Evolutionary conservation across 345 rosid species (phyloP), one percentile per base, ranked within the genome.

Genomic region (Eucalyptus caleyi): DNA sequence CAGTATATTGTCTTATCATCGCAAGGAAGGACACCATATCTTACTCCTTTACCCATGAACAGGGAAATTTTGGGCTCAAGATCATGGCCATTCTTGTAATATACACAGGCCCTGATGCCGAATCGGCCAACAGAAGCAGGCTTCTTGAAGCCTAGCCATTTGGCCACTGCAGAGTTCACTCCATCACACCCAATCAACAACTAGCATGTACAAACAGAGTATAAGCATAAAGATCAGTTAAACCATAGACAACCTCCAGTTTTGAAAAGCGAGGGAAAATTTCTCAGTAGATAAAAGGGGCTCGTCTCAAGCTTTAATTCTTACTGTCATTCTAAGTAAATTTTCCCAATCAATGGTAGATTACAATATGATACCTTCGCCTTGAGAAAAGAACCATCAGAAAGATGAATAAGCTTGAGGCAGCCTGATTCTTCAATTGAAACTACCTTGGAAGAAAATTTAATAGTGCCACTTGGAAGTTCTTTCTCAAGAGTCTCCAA

Each of bases 171-270:
- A 7, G 99, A 96, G 88, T 95, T 93, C 87, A 95, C 95, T 50
- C 98, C 98, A 85, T 95, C 98, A 85, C 97, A 94, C 88, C 98
- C 98, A 67, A 97, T 90, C 93, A 95, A 91, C 88, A 94, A 93
- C 97, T 95, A 82, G 56, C 90, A 91, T 90, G 26, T 5, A 21
- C 83, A 37, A 37, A 37, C 45, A 37, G 82, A 72, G 87, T 6
- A 49, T 34, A n/a, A 50, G 23, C 54, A 50, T 50, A 18, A 30
- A 30, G 24, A 87, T 49, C 12, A 77, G 24, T 77, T 14, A 47
- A 91, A 12, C 92, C 94, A 49, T 94, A 56, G 62, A 56, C 62
- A 9, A 24, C 62, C 62, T 56, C 62, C 27, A 56, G 62, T 18
- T 19, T 56, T 4, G 21, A 8, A n/a, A 65, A n/a, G 10, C 10